Percentiles rank a stretch among this genome's conserved stretches.
These are phyloP conservation scores for Stellera chamaejasme DNA, from an alignment of 345 rosid genomes.

Conservation along the genomic window DNA sequence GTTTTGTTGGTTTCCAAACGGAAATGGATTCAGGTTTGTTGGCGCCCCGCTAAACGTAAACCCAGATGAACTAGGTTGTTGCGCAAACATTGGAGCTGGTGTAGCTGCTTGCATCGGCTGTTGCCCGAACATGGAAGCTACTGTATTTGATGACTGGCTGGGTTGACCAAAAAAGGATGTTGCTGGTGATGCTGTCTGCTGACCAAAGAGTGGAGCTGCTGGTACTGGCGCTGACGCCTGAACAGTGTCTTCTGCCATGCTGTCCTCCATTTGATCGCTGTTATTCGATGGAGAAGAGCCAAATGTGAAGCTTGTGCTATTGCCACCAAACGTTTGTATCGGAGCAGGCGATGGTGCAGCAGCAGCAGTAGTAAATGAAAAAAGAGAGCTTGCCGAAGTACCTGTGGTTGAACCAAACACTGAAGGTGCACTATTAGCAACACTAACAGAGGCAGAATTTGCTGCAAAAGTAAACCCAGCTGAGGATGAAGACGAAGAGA, in stretches of 20 bases:
- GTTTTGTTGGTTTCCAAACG: constrained; percentile 55
- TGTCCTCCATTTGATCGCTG: constrained; percentile 89
- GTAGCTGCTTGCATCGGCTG: constrained; percentile 15
- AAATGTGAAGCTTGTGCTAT: constrained; percentile 35
- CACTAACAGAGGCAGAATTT: constrained; percentile 31
- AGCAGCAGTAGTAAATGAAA: constrained; percentile 43
- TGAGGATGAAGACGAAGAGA: constrained; percentile 34
- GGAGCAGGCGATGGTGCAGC: constrained; percentile 37
- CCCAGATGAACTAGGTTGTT: constrained; percentile 26
- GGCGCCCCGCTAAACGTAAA: constrained; percentile 33
- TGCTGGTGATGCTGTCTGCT: constrained; percentile 27
- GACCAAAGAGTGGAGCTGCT: constrained; percentile 39
- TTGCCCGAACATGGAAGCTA: constrained; percentile 43
- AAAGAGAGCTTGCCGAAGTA: constrained; percentile 35
- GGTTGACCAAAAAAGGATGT: constrained; percentile 13
- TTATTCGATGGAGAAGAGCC: constrained; percentile 37
- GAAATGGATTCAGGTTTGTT: constrained; percentile 37
- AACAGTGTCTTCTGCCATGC: constrained; percentile 94
- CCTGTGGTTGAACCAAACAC: constrained; percentile 43
- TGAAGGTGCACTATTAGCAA: constrained; percentile 22
- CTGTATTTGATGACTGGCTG: constrained; percentile 38
- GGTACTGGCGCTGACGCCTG: constrained; percentile 34
- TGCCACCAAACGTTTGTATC: constrained; percentile 28
- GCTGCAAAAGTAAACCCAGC: constrained; percentile 41
- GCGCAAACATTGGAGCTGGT: constrained; percentile 38